Evolutionary conservation across 768 basidiomycete genomes (phyloP).

Genomic region (Suillus discolor): DNA sequence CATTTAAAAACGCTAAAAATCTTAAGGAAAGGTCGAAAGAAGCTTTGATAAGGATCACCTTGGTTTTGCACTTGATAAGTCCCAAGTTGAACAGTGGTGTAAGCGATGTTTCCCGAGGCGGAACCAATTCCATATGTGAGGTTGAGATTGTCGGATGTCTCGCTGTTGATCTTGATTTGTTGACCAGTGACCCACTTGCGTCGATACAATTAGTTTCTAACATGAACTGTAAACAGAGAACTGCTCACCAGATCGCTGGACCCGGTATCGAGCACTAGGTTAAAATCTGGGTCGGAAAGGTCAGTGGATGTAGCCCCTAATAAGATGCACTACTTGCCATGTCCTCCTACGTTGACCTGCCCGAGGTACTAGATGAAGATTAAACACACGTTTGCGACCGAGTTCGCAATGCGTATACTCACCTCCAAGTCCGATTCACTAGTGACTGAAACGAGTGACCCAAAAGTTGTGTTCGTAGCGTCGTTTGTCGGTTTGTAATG

Average conservation of each 20-base stretch:
- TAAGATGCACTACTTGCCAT: conserved; percentile 19
- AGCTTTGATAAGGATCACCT: conserved; percentile 1
- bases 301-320: neutral
- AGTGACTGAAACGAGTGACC: conserved; percentile 15
- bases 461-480: conserved; percentile 23
- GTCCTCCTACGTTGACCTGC: conserved; percentile 31
- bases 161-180: conserved; percentile 30
- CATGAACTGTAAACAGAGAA: neutral
- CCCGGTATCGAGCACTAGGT: conserved; percentile 29
- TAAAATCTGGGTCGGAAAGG: conserved; percentile 25
- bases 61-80: conserved; percentile 32
- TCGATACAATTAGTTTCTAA: neutral
- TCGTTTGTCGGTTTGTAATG: conserved; percentile 18
- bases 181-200: conserved; percentile 22
- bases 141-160: conserved; percentile 32
- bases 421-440: conserved; percentile 31
- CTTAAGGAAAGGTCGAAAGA: neutral
- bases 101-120: conserved; percentile 38
- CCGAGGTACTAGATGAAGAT: conserved; percentile 25
- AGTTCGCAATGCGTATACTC: conserved; percentile 10
- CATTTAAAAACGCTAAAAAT: conserved; percentile 26
- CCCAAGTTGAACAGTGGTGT: conserved; percentile 39
- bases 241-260: conserved; percentile 27
- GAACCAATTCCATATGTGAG: conserved; percentile 43
- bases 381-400: neutral